Percentiles rank a stretch among this genome's conserved stretches.
phyloP scores from a whole-genome alignment of 2,329 filamentous ascomycete genomes.

The Colletotrichum musae region DNA sequence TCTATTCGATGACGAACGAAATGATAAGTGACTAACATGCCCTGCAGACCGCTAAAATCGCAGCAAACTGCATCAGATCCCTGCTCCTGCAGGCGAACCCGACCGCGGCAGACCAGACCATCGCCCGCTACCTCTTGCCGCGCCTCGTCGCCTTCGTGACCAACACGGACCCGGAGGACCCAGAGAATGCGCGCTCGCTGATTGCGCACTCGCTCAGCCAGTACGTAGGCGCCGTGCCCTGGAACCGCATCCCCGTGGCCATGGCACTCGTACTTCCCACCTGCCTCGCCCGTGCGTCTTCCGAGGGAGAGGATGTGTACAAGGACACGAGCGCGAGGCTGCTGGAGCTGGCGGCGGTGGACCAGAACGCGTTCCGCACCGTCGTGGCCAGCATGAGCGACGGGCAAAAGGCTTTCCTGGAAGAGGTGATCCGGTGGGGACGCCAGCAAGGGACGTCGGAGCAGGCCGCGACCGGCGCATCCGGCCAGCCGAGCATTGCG shows the following conservation, averaged over 20 bases:
- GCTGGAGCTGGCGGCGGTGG: constrained; percentile 83
- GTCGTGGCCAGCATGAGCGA: constrained; percentile 80
- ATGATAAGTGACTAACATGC: constrained; percentile 31
- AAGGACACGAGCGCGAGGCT: constrained; percentile 82
- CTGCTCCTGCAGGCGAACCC: constrained; percentile 78
- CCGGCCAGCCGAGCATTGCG: constrained; percentile 85
- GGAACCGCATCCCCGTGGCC: constrained; percentile 68
- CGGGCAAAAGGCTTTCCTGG: constrained; percentile 82
- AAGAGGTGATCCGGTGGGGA: constrained; percentile 82
- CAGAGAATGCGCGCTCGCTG: constrained; percentile 79
- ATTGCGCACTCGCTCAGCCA: constrained; percentile 82
- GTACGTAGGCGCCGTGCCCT: constrained; percentile 70
- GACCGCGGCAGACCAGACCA: constrained; percentile 77
- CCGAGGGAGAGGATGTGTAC: constrained; percentile 73
- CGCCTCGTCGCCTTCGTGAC: constrained; percentile 83
- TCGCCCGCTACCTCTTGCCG: constrained; percentile 82
- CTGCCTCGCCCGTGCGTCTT: constrained; percentile 79
- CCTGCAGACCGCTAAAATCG: constrained; percentile 83
- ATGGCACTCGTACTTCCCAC: constrained; percentile 84
- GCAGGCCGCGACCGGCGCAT: constrained; percentile 58
- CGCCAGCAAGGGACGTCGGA: constrained; percentile 60
- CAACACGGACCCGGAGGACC: constrained; percentile 80
- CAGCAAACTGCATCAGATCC: constrained; percentile 89
- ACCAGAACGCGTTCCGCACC: constrained; percentile 80
- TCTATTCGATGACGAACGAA: not conserved